Evolutionary conservation across 202 grass and related monocot species (phyloP), one percentile per base, ranked within the genome.

Genomic region (Schoenoplectus triqueter): DNA sequence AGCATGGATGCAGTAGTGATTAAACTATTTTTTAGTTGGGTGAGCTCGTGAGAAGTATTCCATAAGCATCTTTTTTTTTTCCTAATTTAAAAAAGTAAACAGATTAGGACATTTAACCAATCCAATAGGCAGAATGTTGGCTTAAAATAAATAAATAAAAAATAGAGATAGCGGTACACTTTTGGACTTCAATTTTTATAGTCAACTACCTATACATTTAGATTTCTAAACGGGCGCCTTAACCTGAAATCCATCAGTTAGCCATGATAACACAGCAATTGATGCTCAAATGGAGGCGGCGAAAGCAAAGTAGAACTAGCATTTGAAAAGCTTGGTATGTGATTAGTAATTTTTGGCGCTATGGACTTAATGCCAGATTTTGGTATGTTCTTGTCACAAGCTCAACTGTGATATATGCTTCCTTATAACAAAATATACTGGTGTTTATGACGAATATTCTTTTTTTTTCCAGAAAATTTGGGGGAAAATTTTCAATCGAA

Each of bases 11-110:
- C 52, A 60, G 54, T 78, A 41, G 41, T 21, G 74, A 60, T 9
- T 78, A 60, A 78, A 78, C 31, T 9, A 78, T 17, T 78, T 60
- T 78, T 78, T 78, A 42, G 74, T 78, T 78, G 31, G 54, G 74
- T 78, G 17, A 61, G 21, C 22, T 78, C 22, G 60, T 54, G 13
- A 60, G 21, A 78, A 3, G 60, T 78, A 61, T 78, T 56, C 74
- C 54, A 78, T 78, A 44, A 60, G 54, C 52, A 78, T 62, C 59
- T 18, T 78, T 1, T 77, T 78, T 78, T 44, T 60, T 5, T 78
- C 39, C 6, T 9, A 9, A 78, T 10, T 51, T 20, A 61, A 3
- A 66, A 66, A 68, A 68, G 11, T 3, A 41, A 68, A 68, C 10
- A 68, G 45, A 1, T 73, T 52, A 9, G 46, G n/a, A 17, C 46